Evolutionary conservation across 331 rosid genomes (phyloP), one percentile per base, ranked within the genome.

Genomic region (Ulmus americana): DNA sequence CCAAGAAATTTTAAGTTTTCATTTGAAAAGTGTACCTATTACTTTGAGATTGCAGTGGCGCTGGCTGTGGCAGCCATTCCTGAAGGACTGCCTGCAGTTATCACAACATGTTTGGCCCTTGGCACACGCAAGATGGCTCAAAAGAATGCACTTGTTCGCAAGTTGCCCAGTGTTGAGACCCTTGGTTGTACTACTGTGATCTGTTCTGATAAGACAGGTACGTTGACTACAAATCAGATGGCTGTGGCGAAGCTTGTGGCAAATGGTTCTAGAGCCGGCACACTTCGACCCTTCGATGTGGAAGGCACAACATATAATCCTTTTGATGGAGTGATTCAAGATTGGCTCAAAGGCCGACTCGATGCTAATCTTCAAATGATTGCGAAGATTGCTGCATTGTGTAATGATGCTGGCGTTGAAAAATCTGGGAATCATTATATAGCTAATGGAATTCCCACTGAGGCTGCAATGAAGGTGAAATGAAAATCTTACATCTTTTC

Each of bases 91-190:
- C 78, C 82, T 0, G 82, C 82, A 0, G 82, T 77, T n/a, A 72
- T 72, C 59, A 77, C 82, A 0, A 73, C 78, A 8, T 78, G 78
- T 59, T 78, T 78, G 70, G 82, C 76, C 2, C 70, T 78, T 28
- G 82, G 78, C 39, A 78, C 76, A 18, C 57, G 75, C 7, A 77
- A 69, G 65, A 78, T 78, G 76, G 82, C 82, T 15, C 82, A 78
- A 63, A 78, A 78, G 72, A 78, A 73, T 68, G 82, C 82, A 15
- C 82, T 78, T 73, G 82, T 78, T 35, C 68, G 82, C 38, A 78
- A 78, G 69, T 70, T 78, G 41, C 82, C 79, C 5, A 78, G 82
- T 59, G 76, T 78, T 43, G 82, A 78, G 69, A 73, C 82, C 15
- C 69, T 78, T 0, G 78, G 82, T 22, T 77, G 82, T 68, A 72